Base-by-base conservation (phyloP, 176 grass and related monocot species). In the Hordeum marinum region DNA sequence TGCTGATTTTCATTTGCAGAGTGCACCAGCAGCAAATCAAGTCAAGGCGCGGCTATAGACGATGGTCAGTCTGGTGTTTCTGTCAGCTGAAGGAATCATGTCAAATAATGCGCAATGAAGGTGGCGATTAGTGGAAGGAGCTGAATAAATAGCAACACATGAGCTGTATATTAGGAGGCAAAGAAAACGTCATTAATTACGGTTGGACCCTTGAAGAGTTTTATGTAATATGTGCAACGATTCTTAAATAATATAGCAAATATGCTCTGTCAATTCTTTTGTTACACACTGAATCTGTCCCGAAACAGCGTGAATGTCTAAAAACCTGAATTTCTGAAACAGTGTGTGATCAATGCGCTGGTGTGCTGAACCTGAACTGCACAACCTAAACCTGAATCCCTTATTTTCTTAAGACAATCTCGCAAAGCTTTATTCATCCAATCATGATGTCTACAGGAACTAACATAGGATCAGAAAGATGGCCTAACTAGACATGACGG, bases 31-130 rank as follows among this genome's bases (percentile, higher is more conserved):
- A 3, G 82, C 41, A 23, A 96, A 88, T 62, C 78, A 88, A 63
- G 79, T 46, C 45, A 91, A 91, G 75, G 84, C 91, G 79, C 85
- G 94, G 39, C 83, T 96, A 55, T 96, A 93, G 52, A 70, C 32
- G 74, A 7, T 57, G 54, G 15, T 52, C 9, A 13, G 17, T 1
- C 55, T 35, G 42, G 54, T 8, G 62, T 78, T 80, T 42, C 40
- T 81, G 42, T 72, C 55, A 63, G 67, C 12, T 29, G 54, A 77
- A 21, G 31, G 60, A 69, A 63, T 18, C 35, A 55, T 64, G 18
- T 15, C 12, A 14, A 65, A 63, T 60, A 87, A 87, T n/a, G 23
- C 18, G 29, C 24, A 3, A 17, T 23, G 42, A 55, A 55, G 29
- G 45, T 15, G 64, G 21, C 11, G 29, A 24, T 52, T 52, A 46